Evolutionary conservation across 2,329 filamentous ascomycete genomes (phyloP), one percentile per base, ranked within the genome.

Genomic region (Hypoxylon sp.): DNA sequence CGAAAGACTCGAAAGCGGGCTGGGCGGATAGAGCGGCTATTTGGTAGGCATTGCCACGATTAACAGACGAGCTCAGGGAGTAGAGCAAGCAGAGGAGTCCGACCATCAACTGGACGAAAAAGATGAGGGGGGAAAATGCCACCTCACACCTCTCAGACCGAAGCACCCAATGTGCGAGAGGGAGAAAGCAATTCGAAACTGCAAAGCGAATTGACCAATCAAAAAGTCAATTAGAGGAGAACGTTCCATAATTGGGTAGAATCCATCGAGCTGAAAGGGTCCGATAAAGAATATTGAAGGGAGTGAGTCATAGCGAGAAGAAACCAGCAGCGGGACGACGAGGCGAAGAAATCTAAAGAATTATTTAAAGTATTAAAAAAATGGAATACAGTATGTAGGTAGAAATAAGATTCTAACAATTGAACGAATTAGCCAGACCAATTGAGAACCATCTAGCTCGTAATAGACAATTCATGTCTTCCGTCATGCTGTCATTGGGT

Each of bases 201-300:
- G 41, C 34, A 29, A 23, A 6, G 32, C 31, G 44, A 61, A 66
- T 64, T 64, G 63, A 29, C 63, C 63, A 66, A 66, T 64, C 19
- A 35, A 15, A 20, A 26, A 20, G 3, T 11, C 17, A 55, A 57
- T 53, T 53, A n/a, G 3, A 17, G 15, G 31, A 29, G 12, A 3
- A 29, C 31, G 27, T 31, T 23, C 40, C 38, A 41, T 52, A 60
- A 63, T 63, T 63, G 62, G 53, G 20, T 32, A 15, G 20, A 27
- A 47, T 51, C 43, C 29, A 47, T 41, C 20, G 19, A 38, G 48
- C 35, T 41, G 27, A 46, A 46, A 51, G 19, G 37, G 34, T 29
- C 32, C 21, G 45, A 9, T 25, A 9, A 25, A 9, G 21, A 25
- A 25, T 6, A 6, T 5, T 25, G 21, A 6, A 25, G 9, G n/a